phyloP scores from a whole-genome alignment of 805 yeast species.

The Pichia nakasei region DNA sequence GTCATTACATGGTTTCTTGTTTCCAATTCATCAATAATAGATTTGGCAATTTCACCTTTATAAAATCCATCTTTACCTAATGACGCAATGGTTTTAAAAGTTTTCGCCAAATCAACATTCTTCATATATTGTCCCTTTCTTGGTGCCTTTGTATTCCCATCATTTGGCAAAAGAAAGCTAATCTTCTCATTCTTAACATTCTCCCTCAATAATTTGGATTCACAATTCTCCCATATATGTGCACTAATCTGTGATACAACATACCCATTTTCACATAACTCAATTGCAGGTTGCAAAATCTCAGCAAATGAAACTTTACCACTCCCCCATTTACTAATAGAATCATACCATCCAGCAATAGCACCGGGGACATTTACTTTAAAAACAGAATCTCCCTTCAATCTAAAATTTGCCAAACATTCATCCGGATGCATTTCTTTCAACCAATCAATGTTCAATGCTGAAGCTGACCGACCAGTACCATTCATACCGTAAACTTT shows the following conservation, averaged over 20 bases:
- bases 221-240: slow-evolving; percentile 36
- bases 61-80: slow-evolving; percentile 62
- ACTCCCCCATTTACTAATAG: slow-evolving; percentile 63
- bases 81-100: slow-evolving; percentile 42
- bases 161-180: slow-evolving; percentile 30
- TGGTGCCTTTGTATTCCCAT: slow-evolving; percentile 35
- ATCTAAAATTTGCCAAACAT: slow-evolving; percentile 35
- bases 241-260: slow-evolving; percentile 57
- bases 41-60: slow-evolving; percentile 59
- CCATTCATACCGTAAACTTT: slow-evolving; percentile 65
- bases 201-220: slow-evolving; percentile 29
- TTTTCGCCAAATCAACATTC: slow-evolving; percentile 45
- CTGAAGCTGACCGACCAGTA: slow-evolving; percentile 58
- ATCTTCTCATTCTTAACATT: slow-evolving; percentile 24
- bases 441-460: slow-evolving; percentile 39
- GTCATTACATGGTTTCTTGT: slow-evolving; percentile 48
- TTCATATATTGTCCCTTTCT: slow-evolving; percentile 46
- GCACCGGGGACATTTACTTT: slow-evolving; percentile 73
- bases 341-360: slow-evolving; percentile 71
- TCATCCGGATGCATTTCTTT: slow-evolving; percentile 32
- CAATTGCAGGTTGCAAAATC: slow-evolving; percentile 55
- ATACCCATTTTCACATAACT: slow-evolving; percentile 60
- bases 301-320: slow-evolving; percentile 53
- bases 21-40: slow-evolving; percentile 47
- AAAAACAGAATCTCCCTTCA: slow-evolving; percentile 45